phyloP scores from a whole-genome alignment of 768 basidiomycete species.

The Naganishia antarctica region DNA sequence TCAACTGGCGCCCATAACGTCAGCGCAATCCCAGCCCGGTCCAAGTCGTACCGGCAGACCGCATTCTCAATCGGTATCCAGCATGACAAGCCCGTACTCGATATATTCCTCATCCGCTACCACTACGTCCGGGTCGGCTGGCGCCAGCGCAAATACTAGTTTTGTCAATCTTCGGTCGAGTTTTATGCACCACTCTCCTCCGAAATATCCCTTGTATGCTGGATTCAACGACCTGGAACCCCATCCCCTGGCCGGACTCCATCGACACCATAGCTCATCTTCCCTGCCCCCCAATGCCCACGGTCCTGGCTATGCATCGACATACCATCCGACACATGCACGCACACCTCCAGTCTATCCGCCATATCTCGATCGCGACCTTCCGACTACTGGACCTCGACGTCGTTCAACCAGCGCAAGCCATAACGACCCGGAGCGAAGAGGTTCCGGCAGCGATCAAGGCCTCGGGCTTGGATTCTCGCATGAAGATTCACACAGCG shows the following conservation, averaged over 20 bases:
- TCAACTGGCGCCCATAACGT: too few relatives aligned
- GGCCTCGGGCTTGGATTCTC: not conserved
- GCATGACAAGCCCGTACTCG: slow-evolving; percentile 21
- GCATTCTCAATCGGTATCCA: slow-evolving; percentile 24
- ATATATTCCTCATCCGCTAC: not conserved
- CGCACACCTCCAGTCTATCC: slow-evolving; percentile 1
- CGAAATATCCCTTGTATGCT: not conserved
- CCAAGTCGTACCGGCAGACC: slow-evolving; percentile 17
- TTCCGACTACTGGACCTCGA: not conserved
- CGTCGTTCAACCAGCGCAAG: slow-evolving; percentile 6
- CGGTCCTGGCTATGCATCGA: not conserved
- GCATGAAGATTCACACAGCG: not conserved
- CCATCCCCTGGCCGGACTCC: not conserved
- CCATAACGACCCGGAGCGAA: too few relatives aligned
- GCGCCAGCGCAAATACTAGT: slow-evolving; percentile 11
- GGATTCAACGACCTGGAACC: not conserved
- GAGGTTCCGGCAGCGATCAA: slow-evolving; percentile 26
- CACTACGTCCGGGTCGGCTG: not conserved
- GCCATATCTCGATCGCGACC: not conserved
- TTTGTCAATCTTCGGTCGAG: slow-evolving; percentile 8
- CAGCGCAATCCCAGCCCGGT: slow-evolving; percentile 17
- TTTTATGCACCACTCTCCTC: slow-evolving; percentile 7
- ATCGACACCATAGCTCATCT: slow-evolving; percentile 18
- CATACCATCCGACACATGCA: slow-evolving; percentile 1
- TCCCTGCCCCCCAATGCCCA: slow-evolving; percentile 8